These are phyloP conservation scores for Astragalus glycyphyllos DNA, from an alignment of 306 rosid genomes.

Conservation along the genomic window DNA sequence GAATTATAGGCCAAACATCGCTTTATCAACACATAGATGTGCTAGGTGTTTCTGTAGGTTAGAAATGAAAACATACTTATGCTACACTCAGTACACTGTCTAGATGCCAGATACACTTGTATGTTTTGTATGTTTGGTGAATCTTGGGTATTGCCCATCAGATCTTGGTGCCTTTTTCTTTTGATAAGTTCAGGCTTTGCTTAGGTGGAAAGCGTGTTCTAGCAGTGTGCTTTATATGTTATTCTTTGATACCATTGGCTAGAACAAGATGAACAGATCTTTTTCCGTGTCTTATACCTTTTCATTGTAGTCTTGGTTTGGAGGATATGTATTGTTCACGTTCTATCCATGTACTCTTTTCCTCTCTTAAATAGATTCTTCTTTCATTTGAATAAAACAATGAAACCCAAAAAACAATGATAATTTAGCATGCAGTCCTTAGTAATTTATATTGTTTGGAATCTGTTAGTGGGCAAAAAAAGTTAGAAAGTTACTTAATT, in stretches of 20 bases:
- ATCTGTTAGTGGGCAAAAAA: slow-evolving; percentile 14
- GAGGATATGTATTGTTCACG: not conserved
- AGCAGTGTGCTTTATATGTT: too few relatives aligned
- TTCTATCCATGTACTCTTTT: slow-evolving; percentile 31
- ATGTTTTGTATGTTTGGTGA: too few relatives aligned
- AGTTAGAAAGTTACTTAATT: slow-evolving; percentile 16
- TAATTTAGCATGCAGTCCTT: slow-evolving; percentile 1
- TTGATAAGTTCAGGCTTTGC: too few relatives aligned
- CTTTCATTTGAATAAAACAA: slow-evolving; percentile 13
- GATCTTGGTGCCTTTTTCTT: too few relatives aligned
- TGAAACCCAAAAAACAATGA: not conserved
- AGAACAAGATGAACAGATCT: not conserved
- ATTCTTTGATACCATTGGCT: too few relatives aligned
- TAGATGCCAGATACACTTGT: too few relatives aligned
- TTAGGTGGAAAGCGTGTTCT: too few relatives aligned
- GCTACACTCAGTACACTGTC: too few relatives aligned
- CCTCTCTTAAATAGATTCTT: not conserved
- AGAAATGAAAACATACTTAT: not conserved
- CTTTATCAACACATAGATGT: not conserved
- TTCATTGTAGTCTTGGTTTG: slow-evolving; percentile 5
- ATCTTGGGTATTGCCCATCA: too few relatives aligned
- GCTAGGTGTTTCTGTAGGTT: not conserved
- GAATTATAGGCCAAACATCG: not conserved
- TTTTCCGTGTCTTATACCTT: not conserved
- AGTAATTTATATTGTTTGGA: slow-evolving; percentile 10